Percentiles rank a stretch among this genome's conserved stretches.
phyloP scores from a whole-genome alignment of 2,329 filamentous ascomycete genomes.

The Lithohypha guttulata region DNA sequence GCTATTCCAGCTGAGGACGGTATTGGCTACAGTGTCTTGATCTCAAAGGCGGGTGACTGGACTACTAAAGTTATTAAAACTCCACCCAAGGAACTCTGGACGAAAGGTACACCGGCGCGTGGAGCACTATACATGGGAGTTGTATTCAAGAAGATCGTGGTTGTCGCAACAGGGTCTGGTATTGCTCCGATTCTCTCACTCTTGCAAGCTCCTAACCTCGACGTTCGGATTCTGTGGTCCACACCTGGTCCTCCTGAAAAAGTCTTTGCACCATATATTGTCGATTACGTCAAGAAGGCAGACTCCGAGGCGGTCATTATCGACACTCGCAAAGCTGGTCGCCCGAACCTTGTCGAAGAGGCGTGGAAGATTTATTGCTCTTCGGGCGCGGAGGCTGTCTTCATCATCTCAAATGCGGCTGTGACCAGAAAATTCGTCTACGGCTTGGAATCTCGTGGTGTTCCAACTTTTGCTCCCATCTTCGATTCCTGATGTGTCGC shows the following conservation, averaged over 20 bases:
- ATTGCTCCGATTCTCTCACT: constrained; percentile 59
- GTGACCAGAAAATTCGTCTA: constrained; percentile 60
- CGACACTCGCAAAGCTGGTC: constrained; percentile 52
- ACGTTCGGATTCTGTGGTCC: constrained; percentile 56
- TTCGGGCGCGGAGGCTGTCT: constrained; percentile 53
- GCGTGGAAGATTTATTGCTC: constrained; percentile 41
- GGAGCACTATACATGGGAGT: constrained; percentile 58
- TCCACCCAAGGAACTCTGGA: constrained; percentile 54
- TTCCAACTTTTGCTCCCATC: constrained; percentile 62
- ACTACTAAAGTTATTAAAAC: constrained; percentile 52
- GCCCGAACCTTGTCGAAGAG: constrained; percentile 50
- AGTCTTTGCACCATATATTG: constrained; percentile 50
- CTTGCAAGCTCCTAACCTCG: constrained; percentile 39
- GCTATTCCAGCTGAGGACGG: constrained; percentile 52
- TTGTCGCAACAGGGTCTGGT: constrained; percentile 63
- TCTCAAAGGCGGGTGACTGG: constrained; percentile 69
- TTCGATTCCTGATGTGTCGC: constrained; percentile 57
- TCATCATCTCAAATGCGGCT: constrained; percentile 60
- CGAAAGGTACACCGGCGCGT: constrained; percentile 54
- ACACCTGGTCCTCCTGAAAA: constrained; percentile 50
- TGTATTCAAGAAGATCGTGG: constrained; percentile 53
- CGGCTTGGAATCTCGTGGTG: constrained; percentile 53
- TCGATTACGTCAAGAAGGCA: constrained; percentile 44
- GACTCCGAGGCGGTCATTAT: constrained; percentile 56
- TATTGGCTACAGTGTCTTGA: constrained; percentile 54